These are phyloP conservation scores for Truncatella angustata DNA, from an alignment of 2,329 filamentous ascomycete species.

Conservation along the genomic window DNA sequence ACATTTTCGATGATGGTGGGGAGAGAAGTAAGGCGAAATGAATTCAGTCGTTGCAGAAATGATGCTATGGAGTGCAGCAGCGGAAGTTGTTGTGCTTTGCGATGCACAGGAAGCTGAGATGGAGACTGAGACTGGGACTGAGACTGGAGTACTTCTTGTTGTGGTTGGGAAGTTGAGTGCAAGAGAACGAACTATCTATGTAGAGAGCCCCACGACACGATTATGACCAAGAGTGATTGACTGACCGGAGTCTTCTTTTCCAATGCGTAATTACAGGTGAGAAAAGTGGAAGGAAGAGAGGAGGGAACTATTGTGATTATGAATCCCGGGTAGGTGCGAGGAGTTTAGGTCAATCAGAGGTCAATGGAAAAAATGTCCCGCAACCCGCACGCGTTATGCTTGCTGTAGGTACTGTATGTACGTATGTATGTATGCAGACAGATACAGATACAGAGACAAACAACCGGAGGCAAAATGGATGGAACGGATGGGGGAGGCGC, in stretches of 20 bases:
- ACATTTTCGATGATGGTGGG: conserved; percentile 21
- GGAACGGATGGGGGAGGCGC: neutral
- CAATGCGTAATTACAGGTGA: neutral
- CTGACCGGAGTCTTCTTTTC: neutral
- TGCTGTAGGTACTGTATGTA: too few relatives aligned
- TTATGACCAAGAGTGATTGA: neutral
- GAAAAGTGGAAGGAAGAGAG: neutral
- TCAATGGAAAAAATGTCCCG: neutral
- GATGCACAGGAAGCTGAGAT: too few relatives aligned
- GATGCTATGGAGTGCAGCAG: neutral
- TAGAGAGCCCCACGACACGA: neutral
- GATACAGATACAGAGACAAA: too few relatives aligned
- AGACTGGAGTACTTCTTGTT: too few relatives aligned
- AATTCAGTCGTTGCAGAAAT: neutral
- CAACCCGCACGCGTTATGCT: too few relatives aligned
- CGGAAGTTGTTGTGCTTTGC: too few relatives aligned
- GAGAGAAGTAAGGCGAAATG: neutral
- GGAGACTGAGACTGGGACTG: too few relatives aligned
- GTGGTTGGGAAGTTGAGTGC: too few relatives aligned
- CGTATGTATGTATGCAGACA: too few relatives aligned
- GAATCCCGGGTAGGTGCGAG: conserved; percentile 3
- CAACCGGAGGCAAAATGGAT: too few relatives aligned
- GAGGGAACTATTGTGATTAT: conserved; percentile 1
- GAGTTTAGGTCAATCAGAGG: conserved; percentile 6
- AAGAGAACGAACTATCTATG: too few relatives aligned